These are phyloP conservation scores for Leptosphaerulina australis DNA, from an alignment of 2,329 filamentous ascomycete genomes.

Conservation along the genomic window DNA sequence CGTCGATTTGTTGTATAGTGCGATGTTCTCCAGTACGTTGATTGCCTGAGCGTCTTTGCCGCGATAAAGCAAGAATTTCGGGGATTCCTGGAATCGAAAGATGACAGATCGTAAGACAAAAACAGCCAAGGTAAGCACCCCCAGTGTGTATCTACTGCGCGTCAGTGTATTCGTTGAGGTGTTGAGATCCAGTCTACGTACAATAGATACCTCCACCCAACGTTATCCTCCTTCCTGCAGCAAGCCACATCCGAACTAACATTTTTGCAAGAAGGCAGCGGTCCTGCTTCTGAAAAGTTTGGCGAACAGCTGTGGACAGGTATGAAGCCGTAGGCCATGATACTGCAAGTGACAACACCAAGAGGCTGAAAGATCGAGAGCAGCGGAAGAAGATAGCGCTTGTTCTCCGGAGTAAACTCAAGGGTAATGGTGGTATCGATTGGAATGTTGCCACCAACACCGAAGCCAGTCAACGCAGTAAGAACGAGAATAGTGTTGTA, in stretches of 20 bases:
- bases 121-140: constrained; percentile 48
- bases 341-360: constrained; percentile 59
- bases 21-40: constrained; percentile 52
- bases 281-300: constrained; percentile 55
- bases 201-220: constrained; percentile 55
- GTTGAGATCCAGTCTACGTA: neutral
- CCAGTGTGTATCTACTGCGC: constrained; percentile 43
- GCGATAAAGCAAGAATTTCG: constrained; percentile 63
- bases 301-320: constrained; percentile 59
- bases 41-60: constrained; percentile 61
- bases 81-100: constrained; percentile 63
- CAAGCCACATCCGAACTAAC: constrained; percentile 42
- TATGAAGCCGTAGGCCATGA: constrained; percentile 61
- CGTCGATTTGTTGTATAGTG: constrained; percentile 49
- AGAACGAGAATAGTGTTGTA: constrained; percentile 60
- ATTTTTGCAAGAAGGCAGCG: constrained; percentile 54
- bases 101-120: constrained; percentile 62
- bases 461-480: constrained; percentile 62
- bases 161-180: neutral
- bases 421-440: constrained; percentile 63
- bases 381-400: constrained; percentile 59
- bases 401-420: constrained; percentile 61
- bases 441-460: constrained; percentile 60
- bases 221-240: constrained; percentile 48
- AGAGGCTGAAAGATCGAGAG: constrained; percentile 63